Conservation (phyloP, 2,329 filamentous ascomycete genomes). For the Anisogramma anomala region DNA sequence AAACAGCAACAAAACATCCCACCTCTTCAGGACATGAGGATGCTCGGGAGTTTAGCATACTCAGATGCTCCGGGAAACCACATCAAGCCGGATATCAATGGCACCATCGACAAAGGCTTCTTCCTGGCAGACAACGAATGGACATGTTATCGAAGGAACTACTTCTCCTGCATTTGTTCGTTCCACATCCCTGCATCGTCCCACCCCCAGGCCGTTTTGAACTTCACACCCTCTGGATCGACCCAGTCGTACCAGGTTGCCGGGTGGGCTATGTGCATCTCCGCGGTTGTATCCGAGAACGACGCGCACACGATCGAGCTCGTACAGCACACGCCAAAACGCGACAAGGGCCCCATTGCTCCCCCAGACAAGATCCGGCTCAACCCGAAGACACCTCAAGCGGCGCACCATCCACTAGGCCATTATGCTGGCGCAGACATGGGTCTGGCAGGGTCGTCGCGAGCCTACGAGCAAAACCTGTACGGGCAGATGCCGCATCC, state of each 20-base stretch:
- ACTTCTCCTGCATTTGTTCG: conserved; percentile 75
- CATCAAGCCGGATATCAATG: conserved; percentile 62
- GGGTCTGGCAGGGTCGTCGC: conserved; percentile 23
- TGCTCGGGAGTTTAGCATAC: conserved; percentile 51
- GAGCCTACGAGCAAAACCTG: conserved; percentile 29
- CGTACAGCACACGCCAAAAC: conserved; percentile 83
- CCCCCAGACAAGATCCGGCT: conserved; percentile 61
- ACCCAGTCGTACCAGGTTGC: conserved; percentile 52
- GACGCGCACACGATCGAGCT: conserved; percentile 69
- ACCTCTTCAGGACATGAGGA: conserved; percentile 38
- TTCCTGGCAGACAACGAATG: conserved; percentile 71
- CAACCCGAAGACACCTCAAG: conserved; percentile 50
- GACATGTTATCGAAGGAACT: conserved; percentile 89
- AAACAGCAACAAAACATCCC: conserved; percentile 37
- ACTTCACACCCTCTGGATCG: conserved; percentile 39
- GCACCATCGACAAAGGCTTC: conserved; percentile 81
- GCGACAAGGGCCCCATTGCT: conserved; percentile 74
- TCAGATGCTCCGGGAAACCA: conserved; percentile 33
- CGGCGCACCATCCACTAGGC: conserved; percentile 32
- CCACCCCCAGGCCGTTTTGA: conserved; percentile 27
- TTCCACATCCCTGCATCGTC: conserved; percentile 54
- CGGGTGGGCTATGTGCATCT: conserved; percentile 73
- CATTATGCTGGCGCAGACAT: conserved; percentile 32
- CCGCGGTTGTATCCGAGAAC: conserved; percentile 68
- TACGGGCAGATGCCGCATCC: conserved; percentile 26